phyloP scores from a whole-genome alignment of 2,329 filamentous ascomycete species.

The Coniella lustricola region DNA sequence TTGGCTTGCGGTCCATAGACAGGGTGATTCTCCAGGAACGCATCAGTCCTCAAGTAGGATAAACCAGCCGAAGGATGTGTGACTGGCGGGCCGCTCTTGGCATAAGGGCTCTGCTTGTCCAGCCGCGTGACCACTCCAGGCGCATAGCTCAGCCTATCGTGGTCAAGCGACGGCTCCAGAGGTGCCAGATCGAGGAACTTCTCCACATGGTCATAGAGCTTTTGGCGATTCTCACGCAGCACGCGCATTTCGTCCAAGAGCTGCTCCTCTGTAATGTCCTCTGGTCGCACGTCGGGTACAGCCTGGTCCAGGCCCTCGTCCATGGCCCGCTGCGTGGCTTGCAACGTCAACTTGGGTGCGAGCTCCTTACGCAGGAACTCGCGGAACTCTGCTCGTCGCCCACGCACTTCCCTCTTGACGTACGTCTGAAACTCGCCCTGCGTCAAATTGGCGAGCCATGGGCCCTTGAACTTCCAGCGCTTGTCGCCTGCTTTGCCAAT shows the following conservation, averaged over 20 bases:
- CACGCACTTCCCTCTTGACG: conserved; percentile 45
- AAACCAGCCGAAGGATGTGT: conserved; percentile 57
- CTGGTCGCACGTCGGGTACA: conserved; percentile 25
- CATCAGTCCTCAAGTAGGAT: conserved; percentile 51
- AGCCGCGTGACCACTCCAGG: conserved; percentile 17
- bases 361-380: conserved; percentile 43
- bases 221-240: conserved; percentile 43
- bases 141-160: conserved; percentile 15
- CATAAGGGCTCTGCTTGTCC: conserved; percentile 37
- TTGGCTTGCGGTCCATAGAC: conserved; percentile 51
- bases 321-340: conserved; percentile 29
- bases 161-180: conserved; percentile 29
- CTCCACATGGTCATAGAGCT: conserved; percentile 48
- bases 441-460: conserved; percentile 58
- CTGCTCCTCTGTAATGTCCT: conserved; percentile 42
- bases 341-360: conserved; percentile 37
- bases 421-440: conserved; percentile 54
- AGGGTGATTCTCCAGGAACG: conserved; percentile 52
- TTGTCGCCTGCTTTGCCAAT: conserved; percentile 33
- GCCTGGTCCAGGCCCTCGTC: conserved; percentile 29
- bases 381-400: conserved; percentile 47
- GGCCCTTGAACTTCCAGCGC: conserved; percentile 61
- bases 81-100: conserved; percentile 47
- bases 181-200: conserved; percentile 57
- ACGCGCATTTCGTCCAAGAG: conserved; percentile 45